Percentiles rank a stretch among this genome's conserved stretches.
Conservation (phyloP, 306 rosid species). For the Prosopis cineraria region DNA sequence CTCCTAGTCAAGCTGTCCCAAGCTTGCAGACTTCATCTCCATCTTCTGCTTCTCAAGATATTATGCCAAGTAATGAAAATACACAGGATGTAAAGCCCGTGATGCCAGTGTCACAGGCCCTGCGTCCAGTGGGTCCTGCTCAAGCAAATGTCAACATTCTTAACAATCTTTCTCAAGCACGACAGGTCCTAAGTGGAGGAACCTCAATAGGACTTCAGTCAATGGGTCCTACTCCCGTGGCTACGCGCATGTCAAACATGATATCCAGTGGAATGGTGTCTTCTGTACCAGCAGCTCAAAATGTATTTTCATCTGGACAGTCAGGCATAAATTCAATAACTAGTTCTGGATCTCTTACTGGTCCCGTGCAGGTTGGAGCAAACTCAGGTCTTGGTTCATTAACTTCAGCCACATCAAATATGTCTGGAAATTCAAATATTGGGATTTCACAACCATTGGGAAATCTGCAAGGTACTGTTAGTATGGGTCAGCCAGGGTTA, state of each 20-base stretch:
- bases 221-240: constrained; percentile 87
- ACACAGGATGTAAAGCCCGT: constrained; percentile 75
- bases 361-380: constrained; percentile 69
- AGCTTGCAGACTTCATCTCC: constrained; percentile 91
- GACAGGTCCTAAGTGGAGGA: constrained; percentile 79
- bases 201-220: constrained; percentile 72
- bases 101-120: constrained; percentile 67
- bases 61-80: constrained; percentile 72
- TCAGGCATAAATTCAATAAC: constrained; percentile 58
- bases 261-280: constrained; percentile 97
- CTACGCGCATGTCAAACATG: constrained; percentile 95
- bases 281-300: constrained; percentile 80
- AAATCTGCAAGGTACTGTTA: constrained; percentile 77
- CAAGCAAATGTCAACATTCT: constrained; percentile 78
- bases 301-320: constrained; percentile 79
- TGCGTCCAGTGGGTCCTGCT: constrained; percentile 73
- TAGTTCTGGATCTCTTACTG: constrained; percentile 70
- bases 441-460: constrained; percentile 83
- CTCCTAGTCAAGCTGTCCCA: constrained; percentile 79
- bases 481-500: constrained; percentile 77
- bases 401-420: constrained; percentile 64
- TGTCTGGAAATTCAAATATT: constrained; percentile 72
- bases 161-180: constrained; percentile 85
- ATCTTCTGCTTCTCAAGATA: constrained; percentile 80
- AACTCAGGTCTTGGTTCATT: constrained; percentile 71